A percentile compares a stretch with the other conserved stretches of the same genome.
Evolutionary conservation across 257 asterid genomes (phyloP).

Genomic region (Primulina huaijiensis): DNA sequence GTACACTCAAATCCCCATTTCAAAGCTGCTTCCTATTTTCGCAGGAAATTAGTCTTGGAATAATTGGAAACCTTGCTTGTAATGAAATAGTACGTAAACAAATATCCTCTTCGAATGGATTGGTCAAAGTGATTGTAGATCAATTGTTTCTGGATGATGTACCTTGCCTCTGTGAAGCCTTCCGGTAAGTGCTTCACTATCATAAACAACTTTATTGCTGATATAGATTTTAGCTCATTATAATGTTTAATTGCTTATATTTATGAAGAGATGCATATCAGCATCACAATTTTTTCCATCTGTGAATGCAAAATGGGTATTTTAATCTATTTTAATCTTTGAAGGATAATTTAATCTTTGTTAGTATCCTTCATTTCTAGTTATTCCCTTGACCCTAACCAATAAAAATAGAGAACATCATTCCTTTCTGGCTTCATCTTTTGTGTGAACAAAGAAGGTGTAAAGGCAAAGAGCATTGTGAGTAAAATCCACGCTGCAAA

Average conservation of each 20-base stretch:
- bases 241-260: not conserved
- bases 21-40: conserved; percentile 22
- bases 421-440: not conserved
- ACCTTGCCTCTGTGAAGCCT: conserved; percentile 87
- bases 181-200: conserved; percentile 44
- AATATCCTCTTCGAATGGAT: conserved; percentile 57
- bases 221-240: conserved; percentile 9
- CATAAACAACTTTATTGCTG: not conserved
- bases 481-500: too few species aligned
- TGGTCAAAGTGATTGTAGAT: conserved; percentile 58
- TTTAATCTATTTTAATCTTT: too few species aligned
- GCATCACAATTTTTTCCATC: not conserved
- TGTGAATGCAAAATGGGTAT: not conserved
- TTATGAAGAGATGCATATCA: not conserved
- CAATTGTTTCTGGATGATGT: conserved; percentile 73
- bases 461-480: too few species aligned
- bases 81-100: conserved; percentile 57
- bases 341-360: too few species aligned
- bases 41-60: conserved; percentile 95
- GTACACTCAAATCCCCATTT: conserved; percentile 3
- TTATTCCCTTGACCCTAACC: not conserved
- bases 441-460: too few species aligned
- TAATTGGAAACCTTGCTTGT: conserved; percentile 91
- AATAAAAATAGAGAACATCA: not conserved
- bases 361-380: not conserved